Base-by-base conservation (phyloP, 768 basidiomycete species). In the Cyathus striatus region DNA sequence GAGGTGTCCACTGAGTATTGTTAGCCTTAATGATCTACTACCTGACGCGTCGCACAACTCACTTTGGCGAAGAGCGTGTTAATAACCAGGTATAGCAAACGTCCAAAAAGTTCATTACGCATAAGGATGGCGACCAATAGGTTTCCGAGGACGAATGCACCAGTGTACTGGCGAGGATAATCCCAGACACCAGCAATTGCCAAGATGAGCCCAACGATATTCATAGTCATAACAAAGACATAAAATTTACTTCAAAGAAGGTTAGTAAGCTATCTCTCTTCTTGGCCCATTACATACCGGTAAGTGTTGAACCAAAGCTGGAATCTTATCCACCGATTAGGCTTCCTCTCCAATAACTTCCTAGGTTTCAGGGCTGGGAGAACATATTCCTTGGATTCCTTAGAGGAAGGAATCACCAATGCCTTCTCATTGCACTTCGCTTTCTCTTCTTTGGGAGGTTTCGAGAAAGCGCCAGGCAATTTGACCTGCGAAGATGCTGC, bases 31-130 rank as follows among this genome's bases (percentile, higher is more conserved):
- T 24, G 41, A 27, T 9, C 21, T 10, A 18, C 12, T 10, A 22
- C 17, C 14, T 20, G 33, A 35, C 23, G 18, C 1, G 13, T 13
- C 10, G 20, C 32, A 34, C 13, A 37, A 42, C 59, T 26, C 51
- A 82, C 86, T 76, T 89, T 90, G n/a, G 85, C 83, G 48, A 91
- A 89, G 22, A 74, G 60, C 0, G 78, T 85, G 56, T 87, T 90
- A 48, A 86, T 76, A 17, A 81, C 52, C 36, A 81, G 60, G 56
- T 90, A 91, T 12, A 91, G 55, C 25, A 79, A 60, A n/a, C 89
- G 82, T 7, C 86, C 85, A 49, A 90, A 90, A 2, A 89, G 66
- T 50, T 91, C 89, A 52, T 91, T 91, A 17, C 89, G 74, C 70
- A 87, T 78, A 17, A 91, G 70, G 43, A 90, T 79, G 4, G 86